Conservation (phyloP, 257 asterid species). For the Galeopsis tetrahit region DNA sequence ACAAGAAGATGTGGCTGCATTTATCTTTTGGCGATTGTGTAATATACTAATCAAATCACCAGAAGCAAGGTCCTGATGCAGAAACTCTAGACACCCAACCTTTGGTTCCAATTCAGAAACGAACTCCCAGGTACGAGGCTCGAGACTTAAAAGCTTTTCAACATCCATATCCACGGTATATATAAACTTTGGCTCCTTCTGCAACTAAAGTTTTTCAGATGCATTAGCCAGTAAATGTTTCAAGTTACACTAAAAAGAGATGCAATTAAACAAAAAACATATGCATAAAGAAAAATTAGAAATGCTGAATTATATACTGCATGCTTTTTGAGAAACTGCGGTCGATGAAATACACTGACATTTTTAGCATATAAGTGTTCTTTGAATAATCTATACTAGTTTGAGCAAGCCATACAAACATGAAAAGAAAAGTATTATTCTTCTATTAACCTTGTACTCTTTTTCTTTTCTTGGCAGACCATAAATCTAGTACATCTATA, state of each 20-base stretch:
- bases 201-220: constrained; percentile 43
- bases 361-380: no score
- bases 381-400: no score
- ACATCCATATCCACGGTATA: constrained; percentile 90
- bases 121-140: constrained; percentile 87
- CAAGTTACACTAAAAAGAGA: constrained; percentile 16
- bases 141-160: constrained; percentile 59
- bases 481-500: no score
- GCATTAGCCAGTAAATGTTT: constrained; percentile 26
- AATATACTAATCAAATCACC: constrained; percentile 64
- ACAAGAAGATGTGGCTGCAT: constrained; percentile 37
- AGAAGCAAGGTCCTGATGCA: constrained; percentile 44
- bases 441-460: no score
- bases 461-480: no score
- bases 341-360: no score
- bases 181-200: constrained; percentile 85
- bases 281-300: background rate
- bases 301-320: no score
- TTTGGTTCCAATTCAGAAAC: constrained; percentile 75
- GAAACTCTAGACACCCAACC: constrained; percentile 69
- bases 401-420: no score
- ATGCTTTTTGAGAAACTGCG: no score
- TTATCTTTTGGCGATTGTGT: constrained; percentile 40
- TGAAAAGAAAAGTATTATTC: no score
- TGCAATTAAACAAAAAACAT: constrained; percentile 14